Conservation (phyloP, 768 basidiomycete genomes). For the Suillus cothurnatus region DNA sequence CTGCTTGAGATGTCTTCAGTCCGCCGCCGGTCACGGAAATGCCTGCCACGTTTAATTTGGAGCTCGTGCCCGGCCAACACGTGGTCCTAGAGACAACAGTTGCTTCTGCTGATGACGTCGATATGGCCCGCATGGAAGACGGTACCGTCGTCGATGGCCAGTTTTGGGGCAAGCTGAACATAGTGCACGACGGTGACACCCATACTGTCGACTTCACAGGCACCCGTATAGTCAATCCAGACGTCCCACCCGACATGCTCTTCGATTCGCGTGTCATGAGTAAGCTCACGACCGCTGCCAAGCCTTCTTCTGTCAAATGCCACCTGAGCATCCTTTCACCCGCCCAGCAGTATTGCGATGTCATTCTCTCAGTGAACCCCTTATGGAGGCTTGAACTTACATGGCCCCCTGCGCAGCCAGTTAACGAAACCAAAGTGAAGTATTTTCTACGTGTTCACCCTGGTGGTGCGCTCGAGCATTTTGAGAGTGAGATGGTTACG, state of each 20-base stretch:
- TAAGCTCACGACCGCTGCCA: conserved; percentile 74
- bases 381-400: conserved; percentile 76
- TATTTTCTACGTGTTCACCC: conserved; percentile 84
- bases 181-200: conserved; percentile 74
- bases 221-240: conserved; percentile 67
- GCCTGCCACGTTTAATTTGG: conserved; percentile 83
- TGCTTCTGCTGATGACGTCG: conserved; percentile 76
- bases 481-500: conserved; percentile 77
- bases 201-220: conserved; percentile 85
- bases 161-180: conserved; percentile 88
- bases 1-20: conserved; percentile 29
- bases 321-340: conserved; percentile 76
- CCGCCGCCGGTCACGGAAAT: conserved; percentile 81
- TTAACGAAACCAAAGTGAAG: conserved; percentile 73
- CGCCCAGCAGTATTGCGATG: conserved; percentile 76
- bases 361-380: conserved; percentile 68
- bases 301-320: conserved; percentile 76
- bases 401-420: conserved; percentile 76
- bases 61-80: conserved; percentile 75
- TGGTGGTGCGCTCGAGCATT: conserved; percentile 85
- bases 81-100: conserved; percentile 82
- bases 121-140: conserved; percentile 92
- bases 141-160: conserved; percentile 82
- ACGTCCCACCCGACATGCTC: conserved; percentile 66
- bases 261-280: conserved; percentile 78